Evolutionary conservation across 1,284 basidiomycete genomes (phyloP).

Genomic region (Mycena citricolor): DNA sequence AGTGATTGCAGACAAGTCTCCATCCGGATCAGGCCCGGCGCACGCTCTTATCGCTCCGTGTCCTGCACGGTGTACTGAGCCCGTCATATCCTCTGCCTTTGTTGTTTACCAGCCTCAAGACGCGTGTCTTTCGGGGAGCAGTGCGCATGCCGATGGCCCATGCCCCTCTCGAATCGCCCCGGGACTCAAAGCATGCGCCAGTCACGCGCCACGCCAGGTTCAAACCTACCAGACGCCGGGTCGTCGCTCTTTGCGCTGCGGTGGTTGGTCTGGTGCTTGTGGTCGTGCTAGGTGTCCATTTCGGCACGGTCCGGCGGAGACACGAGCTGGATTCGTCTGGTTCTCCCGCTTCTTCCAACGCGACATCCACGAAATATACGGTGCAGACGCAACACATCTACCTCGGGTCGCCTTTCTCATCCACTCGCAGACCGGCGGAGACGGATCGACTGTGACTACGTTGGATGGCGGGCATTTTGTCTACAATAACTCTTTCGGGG

Average conservation of each 20-base stretch:
- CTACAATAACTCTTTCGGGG: constrained; percentile 67
- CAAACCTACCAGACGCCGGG: constrained; percentile 7
- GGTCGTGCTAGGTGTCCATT: constrained; percentile 54
- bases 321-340: constrained; percentile 20
- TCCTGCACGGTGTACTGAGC: no score
- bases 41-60: no score
- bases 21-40: no score
- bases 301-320: constrained; percentile 51
- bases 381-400: not conserved
- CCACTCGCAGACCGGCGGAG: constrained; percentile 54
- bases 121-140: no score
- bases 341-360: constrained; percentile 19
- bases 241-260: constrained; percentile 30
- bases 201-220: no score
- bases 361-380: constrained; percentile 5
- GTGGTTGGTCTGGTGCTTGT: constrained; percentile 47
- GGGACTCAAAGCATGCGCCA: no score
- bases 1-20: no score
- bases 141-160: no score
- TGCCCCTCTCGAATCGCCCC: no score
- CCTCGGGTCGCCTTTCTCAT: not conserved
- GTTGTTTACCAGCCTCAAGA: no score
- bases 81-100: no score
- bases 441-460: constrained; percentile 58
- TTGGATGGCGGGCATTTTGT: constrained; percentile 61